Evolutionary conservation across 1,284 basidiomycete species (phyloP), one percentile per base, ranked within the genome.

Genomic region (Naganishia cerealis): DNA sequence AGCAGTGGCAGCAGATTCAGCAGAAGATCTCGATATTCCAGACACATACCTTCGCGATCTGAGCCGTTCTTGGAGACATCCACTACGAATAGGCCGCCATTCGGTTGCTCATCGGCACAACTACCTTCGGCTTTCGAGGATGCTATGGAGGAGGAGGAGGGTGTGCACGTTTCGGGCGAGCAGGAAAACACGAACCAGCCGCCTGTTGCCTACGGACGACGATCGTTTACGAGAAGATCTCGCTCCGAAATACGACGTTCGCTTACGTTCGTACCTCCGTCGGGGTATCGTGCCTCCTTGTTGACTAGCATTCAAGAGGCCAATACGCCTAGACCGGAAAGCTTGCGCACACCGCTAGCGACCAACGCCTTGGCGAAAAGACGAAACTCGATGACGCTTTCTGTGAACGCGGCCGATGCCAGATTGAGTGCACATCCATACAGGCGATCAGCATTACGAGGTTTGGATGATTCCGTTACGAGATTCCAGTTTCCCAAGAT

Each of bases 401-500:
- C 42, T 16, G 18, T 21, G 7, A 29, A 48, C n/a, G 42, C 42
- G 15, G 26, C 57, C 16, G 57, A 59, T 36, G 57, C 26, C n/a
- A 52, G 61, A 18, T 18, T 54, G 39, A 53, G 61, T 26, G 50
- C 50, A 12, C 61, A 63, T 54, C 61, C 61, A 38, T 63, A 63
- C 18, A 50, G 61, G 15, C 50, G 61, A 15, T 54, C 61, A 21
- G 38, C 42, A 3, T 16, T 26, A 15, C 43, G 29, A 16, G 46
- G 33, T 1, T 21, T 68, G 36, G 67, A 68, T 24, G 69, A 70
- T 59, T 70, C 69, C 40, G 69, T 70, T 18, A 62, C 65, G n/a
- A 48, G 69, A 33, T 70, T 70, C 26, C 65, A 67, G 56, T 70
- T 70, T 48, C 69, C 69, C 10, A 57, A 39, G 15, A 55, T 52